phyloP scores from a whole-genome alignment of 139 green algal species.

The Chlamydomonas schloesseri region DNA sequence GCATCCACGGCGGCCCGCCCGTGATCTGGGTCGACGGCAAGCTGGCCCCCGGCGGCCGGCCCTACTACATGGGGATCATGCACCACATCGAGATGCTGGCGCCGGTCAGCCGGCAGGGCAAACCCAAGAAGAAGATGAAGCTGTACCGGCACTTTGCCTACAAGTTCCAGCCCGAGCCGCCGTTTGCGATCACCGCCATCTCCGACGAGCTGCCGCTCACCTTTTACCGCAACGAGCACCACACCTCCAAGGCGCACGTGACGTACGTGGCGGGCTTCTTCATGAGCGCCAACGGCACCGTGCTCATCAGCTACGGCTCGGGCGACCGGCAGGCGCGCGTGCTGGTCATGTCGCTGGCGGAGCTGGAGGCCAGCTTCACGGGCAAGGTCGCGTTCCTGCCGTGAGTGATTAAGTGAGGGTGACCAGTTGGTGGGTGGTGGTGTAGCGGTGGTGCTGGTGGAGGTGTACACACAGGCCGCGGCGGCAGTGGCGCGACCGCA shows the following conservation, averaged over 20 bases:
- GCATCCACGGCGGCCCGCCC: constrained; percentile 56
- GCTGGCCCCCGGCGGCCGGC: not conserved
- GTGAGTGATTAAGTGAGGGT: too few relatives aligned
- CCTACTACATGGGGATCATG: constrained; percentile 64
- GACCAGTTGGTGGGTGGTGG: not conserved
- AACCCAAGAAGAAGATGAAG: not conserved
- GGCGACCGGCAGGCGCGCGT: constrained; percentile 15
- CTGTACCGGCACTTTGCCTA: constrained; percentile 57
- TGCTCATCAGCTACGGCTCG: constrained; percentile 30
- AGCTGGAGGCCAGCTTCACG: constrained; percentile 29
- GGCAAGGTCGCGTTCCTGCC: constrained; percentile 15
- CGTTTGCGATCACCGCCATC: constrained; percentile 41
- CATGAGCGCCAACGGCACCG: not conserved
- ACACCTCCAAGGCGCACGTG: not conserved
- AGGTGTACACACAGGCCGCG: too few relatives aligned
- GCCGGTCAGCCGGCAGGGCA: not conserved
- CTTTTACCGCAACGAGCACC: not conserved
- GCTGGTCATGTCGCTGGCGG: not conserved
- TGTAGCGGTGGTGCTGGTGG: too few relatives aligned
- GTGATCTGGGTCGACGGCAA: constrained; percentile 33
- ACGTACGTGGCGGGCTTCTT: constrained; percentile 29
- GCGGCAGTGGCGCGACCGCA: too few relatives aligned
- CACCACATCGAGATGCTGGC: constrained; percentile 53
- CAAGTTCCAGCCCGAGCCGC: constrained; percentile 44
- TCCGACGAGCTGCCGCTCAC: constrained; percentile 48